These are phyloP conservation scores for Intubia oerlemansii DNA, from an alignment of 2,329 filamentous ascomycete genomes.

Conservation along the genomic window DNA sequence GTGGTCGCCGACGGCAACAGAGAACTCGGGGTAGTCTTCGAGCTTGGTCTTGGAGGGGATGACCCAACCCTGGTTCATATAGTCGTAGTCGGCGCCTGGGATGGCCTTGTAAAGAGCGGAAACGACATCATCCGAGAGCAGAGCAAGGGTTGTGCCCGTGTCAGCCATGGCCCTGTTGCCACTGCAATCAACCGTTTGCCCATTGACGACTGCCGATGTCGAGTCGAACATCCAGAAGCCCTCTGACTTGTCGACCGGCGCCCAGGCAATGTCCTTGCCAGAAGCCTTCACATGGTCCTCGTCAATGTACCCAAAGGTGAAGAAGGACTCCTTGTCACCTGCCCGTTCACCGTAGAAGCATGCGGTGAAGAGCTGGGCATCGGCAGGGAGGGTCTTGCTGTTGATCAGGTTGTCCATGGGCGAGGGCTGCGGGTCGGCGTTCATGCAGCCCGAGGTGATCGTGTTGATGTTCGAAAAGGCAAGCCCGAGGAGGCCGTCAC, in stretches of 20 bases:
- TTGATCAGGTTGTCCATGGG: conserved; percentile 49
- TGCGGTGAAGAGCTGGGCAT: conserved; percentile 38
- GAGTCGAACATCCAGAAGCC: conserved; percentile 51
- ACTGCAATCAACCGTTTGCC: conserved; percentile 23
- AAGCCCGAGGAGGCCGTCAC: conserved; percentile 46
- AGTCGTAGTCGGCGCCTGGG: conserved; percentile 34
- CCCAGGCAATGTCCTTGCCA: conserved; percentile 34
- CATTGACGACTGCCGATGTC: conserved; percentile 32
- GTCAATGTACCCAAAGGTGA: conserved; percentile 55
- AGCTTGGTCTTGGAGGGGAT: conserved; percentile 32
- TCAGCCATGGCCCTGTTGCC: conserved; percentile 49
- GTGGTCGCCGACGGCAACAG: conserved; percentile 39
- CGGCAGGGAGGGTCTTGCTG: conserved; percentile 22
- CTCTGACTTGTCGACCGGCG: conserved; percentile 34
- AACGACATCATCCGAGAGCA: conserved; percentile 39
- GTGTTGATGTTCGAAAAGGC: conserved; percentile 45
- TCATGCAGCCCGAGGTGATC: conserved; percentile 16
- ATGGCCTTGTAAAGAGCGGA: conserved; percentile 43
- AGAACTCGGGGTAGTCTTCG: conserved; percentile 35
- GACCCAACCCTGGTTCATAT: conserved; percentile 36
- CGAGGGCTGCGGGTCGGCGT: conserved; percentile 30
- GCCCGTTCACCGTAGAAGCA: conserved; percentile 37
- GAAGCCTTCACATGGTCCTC: conserved; percentile 32
- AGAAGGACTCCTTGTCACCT: conserved; percentile 32
- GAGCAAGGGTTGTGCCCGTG: conserved; percentile 47